Conservation (phyloP, 768 basidiomycete species). For the Ramaria sp. region DNA sequence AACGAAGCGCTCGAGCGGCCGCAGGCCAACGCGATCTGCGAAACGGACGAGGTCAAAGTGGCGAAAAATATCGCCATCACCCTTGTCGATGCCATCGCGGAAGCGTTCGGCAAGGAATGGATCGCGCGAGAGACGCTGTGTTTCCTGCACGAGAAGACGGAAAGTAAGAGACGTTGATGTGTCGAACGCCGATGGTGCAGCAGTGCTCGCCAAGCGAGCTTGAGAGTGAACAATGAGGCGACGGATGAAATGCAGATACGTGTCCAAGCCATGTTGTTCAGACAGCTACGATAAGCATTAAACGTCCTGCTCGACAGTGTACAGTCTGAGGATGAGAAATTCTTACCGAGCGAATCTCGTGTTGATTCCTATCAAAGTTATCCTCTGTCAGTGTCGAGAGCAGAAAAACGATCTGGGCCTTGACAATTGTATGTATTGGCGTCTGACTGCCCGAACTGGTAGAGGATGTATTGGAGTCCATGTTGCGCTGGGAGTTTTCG, state of each 20-base stretch:
- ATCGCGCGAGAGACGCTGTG: slow-evolving; percentile 80
- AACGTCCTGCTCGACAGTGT: slow-evolving; percentile 10
- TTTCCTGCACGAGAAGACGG: slow-evolving; percentile 79
- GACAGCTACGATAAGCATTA: slow-evolving; percentile 52
- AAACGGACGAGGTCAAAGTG: slow-evolving; percentile 79
- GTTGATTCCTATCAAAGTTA: slow-evolving; percentile 88
- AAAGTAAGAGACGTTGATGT: slow-evolving; percentile 72
- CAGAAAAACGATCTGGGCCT: slow-evolving; percentile 96
- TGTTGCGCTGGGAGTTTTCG: neutral
- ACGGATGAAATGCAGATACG: slow-evolving; percentile 95
- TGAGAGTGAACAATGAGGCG: slow-evolving; percentile 88
- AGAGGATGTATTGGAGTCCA: slow-evolving; percentile 8
- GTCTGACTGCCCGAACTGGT: slow-evolving; percentile 8
- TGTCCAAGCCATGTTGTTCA: slow-evolving; percentile 94
- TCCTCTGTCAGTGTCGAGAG: slow-evolving; percentile 95
- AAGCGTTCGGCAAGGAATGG: slow-evolving; percentile 86
- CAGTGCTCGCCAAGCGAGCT: slow-evolving; percentile 49
- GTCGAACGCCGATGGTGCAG: slow-evolving; percentile 57
- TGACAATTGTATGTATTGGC: slow-evolving; percentile 78
- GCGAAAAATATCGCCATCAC: slow-evolving; percentile 74
- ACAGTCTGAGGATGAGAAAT: slow-evolving; percentile 7
- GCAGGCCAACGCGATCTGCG: slow-evolving; percentile 68
- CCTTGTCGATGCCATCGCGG: slow-evolving; percentile 81
- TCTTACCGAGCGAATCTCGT: slow-evolving; percentile 90
- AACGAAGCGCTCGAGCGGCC: slow-evolving; percentile 70